These are phyloP conservation scores for Ogataea neopini DNA, from an alignment of 805 yeast species.

Conservation along the genomic window DNA sequence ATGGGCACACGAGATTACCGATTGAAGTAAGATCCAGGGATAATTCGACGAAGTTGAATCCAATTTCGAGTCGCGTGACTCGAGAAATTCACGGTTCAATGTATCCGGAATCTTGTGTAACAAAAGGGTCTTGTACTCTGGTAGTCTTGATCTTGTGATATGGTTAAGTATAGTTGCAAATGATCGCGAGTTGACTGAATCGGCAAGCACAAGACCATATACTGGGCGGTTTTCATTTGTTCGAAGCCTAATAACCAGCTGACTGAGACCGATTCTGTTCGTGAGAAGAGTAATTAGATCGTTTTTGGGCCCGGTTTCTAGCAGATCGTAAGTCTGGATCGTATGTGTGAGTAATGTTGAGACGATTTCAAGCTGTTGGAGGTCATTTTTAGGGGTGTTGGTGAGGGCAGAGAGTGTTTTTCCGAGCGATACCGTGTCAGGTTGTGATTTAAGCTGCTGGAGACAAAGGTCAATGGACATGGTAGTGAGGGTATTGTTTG, in stretches of 20 bases:
- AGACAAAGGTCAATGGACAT: too few relatives aligned
- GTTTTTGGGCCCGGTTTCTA: constrained; percentile 8
- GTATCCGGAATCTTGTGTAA: constrained; percentile 16
- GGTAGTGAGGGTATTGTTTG: too few relatives aligned
- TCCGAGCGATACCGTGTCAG: neutral
- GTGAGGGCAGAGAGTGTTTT: neutral
- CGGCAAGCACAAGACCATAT: constrained; percentile 13
- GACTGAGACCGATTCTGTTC: constrained; percentile 28
- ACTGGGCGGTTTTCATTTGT: neutral
- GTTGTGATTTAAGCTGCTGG: neutral
- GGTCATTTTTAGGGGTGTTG: constrained; percentile 7
- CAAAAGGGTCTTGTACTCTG: constrained; percentile 19
- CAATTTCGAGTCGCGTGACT: constrained; percentile 6
- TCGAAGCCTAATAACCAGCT: constrained; percentile 17
- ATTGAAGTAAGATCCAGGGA: constrained; percentile 2
- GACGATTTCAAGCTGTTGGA: constrained; percentile 14
- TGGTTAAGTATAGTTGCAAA: constrained; percentile 5
- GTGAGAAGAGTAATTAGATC: constrained; percentile 13
- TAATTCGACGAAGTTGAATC: constrained; percentile 11
- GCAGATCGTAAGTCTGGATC: constrained; percentile 23
- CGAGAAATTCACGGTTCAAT: constrained; percentile 17
- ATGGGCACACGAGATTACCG: neutral
- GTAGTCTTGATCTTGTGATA: constrained; percentile 1
- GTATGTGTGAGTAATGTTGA: constrained; percentile 17
- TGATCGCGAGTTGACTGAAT: constrained; percentile 8